Percentiles rank a stretch among this genome's conserved stretches.
These are phyloP conservation scores for Dicorynia guianensis DNA, from an alignment of 306 rosid genomes.

Conservation along the genomic window DNA sequence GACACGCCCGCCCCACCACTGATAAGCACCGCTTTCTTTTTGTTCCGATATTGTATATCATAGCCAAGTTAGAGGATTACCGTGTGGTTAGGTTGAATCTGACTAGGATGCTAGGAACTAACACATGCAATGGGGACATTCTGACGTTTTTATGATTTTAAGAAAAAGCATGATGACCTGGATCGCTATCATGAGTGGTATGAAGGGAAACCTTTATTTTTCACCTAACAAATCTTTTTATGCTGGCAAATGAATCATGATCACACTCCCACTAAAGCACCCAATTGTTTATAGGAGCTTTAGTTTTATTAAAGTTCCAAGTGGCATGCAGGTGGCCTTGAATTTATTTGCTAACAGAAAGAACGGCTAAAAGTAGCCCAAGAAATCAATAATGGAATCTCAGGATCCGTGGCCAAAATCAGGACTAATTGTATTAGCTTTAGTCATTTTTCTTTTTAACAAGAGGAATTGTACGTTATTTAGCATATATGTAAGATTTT, in stretches of 20 bases:
- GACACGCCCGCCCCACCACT: slow-evolving; percentile 36
- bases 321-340: slow-evolving; percentile 27
- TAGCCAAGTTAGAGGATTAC: slow-evolving; percentile 28
- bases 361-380: not conserved
- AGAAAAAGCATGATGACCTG: slow-evolving; percentile 38
- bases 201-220: slow-evolving; percentile 32
- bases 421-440: slow-evolving; percentile 7
- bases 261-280: slow-evolving; percentile 6
- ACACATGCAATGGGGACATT: slow-evolving; percentile 48
- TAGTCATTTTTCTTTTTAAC: not conserved
- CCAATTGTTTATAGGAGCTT: slow-evolving; percentile 16
- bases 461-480: too few relatives aligned
- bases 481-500: too few relatives aligned
- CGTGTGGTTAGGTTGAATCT: slow-evolving; percentile 56
- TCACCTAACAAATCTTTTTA: slow-evolving; percentile 41
- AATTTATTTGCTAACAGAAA: not conserved
- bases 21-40: not conserved
- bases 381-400: not conserved
- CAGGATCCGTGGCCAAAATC: not conserved
- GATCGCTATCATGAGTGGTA: slow-evolving; percentile 21
- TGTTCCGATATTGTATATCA: slow-evolving; percentile 37
- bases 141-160: slow-evolving; percentile 40
- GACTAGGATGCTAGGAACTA: slow-evolving; percentile 60
- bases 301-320: slow-evolving; percentile 34
- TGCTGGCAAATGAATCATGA: slow-evolving; percentile 27